phyloP scores from a whole-genome alignment of 768 basidiomycete genomes.

The Coprinopsis sp. region DNA sequence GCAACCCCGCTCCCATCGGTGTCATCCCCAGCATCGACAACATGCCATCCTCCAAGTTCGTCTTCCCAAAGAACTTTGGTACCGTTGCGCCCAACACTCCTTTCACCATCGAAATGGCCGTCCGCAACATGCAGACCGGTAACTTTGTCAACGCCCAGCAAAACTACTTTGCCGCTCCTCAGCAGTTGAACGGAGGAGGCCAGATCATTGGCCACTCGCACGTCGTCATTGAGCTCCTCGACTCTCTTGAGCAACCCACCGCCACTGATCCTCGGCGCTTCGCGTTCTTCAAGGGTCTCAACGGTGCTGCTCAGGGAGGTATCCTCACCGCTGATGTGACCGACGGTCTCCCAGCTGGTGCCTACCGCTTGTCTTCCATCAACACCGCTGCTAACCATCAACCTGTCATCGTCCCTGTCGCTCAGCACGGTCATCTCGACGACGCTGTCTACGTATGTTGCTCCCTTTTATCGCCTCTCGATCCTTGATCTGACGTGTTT shows the following conservation, averaged over 20 bases:
- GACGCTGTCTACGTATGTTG: conserved; percentile 41
- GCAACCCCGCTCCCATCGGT: conserved; percentile 52
- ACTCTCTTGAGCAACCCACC: conserved; percentile 36
- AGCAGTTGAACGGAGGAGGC: conserved; percentile 39
- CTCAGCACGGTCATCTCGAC: conserved; percentile 48
- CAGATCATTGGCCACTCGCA: conserved; percentile 52
- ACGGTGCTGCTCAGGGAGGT: conserved; percentile 46
- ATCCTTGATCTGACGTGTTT: not conserved
- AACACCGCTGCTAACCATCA: conserved; percentile 47
- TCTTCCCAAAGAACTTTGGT: conserved; percentile 36
- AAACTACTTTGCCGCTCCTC: conserved; percentile 49
- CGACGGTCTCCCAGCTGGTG: conserved; percentile 49
- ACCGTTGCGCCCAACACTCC: conserved; percentile 34
- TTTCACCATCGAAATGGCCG: conserved; percentile 39
- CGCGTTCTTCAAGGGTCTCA: conserved; percentile 62
- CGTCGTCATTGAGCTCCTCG: conserved; percentile 47
- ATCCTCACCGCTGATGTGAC: conserved; percentile 41
- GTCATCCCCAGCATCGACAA: conserved; percentile 37
- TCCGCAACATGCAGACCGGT: conserved; percentile 38
- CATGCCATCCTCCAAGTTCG: conserved; percentile 48
- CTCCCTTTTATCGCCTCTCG: not conserved
- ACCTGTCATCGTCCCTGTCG: conserved; percentile 41
- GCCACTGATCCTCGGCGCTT: conserved; percentile 48
- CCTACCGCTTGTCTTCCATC: conserved; percentile 55
- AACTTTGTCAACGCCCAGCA: conserved; percentile 47